A percentile compares a stretch with the other conserved stretches of the same genome.
phyloP scores from a whole-genome alignment of 2,329 filamentous ascomycete species.

The Corinectria fuckeliana region DNA sequence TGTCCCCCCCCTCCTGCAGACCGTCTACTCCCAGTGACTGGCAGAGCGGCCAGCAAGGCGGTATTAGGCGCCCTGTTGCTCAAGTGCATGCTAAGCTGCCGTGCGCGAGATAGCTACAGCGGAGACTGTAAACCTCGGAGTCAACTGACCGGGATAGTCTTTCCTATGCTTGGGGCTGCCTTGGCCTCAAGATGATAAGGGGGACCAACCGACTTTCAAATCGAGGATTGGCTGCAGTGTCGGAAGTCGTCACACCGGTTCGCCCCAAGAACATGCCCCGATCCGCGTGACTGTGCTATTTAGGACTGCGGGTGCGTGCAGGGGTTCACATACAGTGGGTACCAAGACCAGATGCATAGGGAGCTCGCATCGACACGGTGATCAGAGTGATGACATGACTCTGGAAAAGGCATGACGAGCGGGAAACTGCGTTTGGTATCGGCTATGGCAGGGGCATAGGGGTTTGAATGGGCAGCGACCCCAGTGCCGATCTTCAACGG shows the following conservation, averaged over 20 bases:
- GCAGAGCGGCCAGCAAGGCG: not conserved
- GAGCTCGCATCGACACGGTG: not conserved
- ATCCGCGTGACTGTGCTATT: slow-evolving; percentile 24
- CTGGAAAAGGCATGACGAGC: slow-evolving; percentile 9
- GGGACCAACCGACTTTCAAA: not conserved
- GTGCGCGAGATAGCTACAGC: not conserved
- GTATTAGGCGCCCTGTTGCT: not conserved
- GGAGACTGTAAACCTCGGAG: not conserved
- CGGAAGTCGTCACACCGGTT: slow-evolving; percentile 5
- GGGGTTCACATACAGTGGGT: slow-evolving; percentile 10
- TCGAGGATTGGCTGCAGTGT: not conserved
- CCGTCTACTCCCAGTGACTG: not conserved
- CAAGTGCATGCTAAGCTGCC: not conserved
- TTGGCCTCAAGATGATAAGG: slow-evolving; percentile 1
- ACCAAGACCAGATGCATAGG: slow-evolving; percentile 3
- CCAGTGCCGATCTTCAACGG: slow-evolving; percentile 1
- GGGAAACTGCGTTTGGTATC: not conserved
- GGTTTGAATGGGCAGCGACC: not conserved
- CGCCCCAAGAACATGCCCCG: slow-evolving; percentile 6
- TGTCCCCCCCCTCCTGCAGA: not conserved
- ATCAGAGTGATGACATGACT: slow-evolving; percentile 12
- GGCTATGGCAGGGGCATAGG: slow-evolving; percentile 1
- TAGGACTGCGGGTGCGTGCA: slow-evolving; percentile 17
- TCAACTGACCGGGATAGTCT: not conserved
- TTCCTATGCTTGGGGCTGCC: slow-evolving; percentile 8